Evolutionary conservation across 2,329 filamentous ascomycete genomes (phyloP), one percentile per base, ranked within the genome.

Genomic region (Chaetomium sp.): DNA sequence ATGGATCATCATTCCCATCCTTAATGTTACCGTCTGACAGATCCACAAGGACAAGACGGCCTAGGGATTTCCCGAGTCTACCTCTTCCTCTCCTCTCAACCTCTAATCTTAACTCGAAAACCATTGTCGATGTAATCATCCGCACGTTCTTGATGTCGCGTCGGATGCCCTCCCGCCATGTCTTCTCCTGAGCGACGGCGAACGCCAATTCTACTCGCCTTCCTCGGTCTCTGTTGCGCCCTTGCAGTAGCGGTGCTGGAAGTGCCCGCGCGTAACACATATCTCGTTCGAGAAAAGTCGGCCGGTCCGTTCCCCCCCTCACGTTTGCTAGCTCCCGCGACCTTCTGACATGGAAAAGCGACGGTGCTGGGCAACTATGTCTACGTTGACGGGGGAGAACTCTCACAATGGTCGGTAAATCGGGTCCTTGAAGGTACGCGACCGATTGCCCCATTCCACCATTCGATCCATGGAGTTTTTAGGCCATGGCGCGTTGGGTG

Each of bases 321-420:
- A 6, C 21, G 50, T 12, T 53, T 53, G 5, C 8, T 47, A 23
- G n/a, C n/a, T 42, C 38, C n/a, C n/a, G 45, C 19, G 21, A 47
- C 19, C 6, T 47, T 23, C 45, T 47, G 9, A 47, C 45, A 23
- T 23, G 8, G n/a, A 9, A 47, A 2, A 25, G 67, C 64, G 8
- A 63, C 64, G 4, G 64, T 68, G 0, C 29, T 69, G 5, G 68
- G 66, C 21, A 35, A 67, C 25, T 67, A 67, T 57, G 65, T 69
- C n/a, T 70, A 70, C 57, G 57, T 70, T 16, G 67, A 69, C n/a
- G 69, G 69, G 5, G 68, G 68, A 8, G 65, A 69, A 49, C 21
- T 70, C 3, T 38, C 57, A 12, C 65, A 68, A 33, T 65, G 4
- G 51, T 50, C 12, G 38, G 63, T 19, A 54, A 61, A n/a, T 35